Percentiles rank a stretch among this genome's conserved stretches.
These are phyloP conservation scores for Coniophora puteana DNA, from an alignment of 1,284 basidiomycete genomes.

Conservation along the genomic window DNA sequence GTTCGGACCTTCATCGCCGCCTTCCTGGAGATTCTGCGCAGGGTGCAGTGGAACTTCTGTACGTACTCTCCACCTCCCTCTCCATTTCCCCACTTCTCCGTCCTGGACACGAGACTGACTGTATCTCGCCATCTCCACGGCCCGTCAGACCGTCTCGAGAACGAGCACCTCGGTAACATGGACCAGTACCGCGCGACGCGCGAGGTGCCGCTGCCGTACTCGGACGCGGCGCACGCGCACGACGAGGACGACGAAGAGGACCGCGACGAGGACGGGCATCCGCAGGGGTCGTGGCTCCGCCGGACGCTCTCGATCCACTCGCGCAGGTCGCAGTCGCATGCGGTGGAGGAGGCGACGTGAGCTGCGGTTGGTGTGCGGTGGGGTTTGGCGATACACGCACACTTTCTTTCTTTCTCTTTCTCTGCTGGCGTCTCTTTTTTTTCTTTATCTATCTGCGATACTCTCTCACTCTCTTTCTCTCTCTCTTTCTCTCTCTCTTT, in stretches of 20 bases:
- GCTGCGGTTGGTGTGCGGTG: too few relatives aligned
- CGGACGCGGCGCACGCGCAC: constrained; percentile 25
- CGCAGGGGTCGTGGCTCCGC: neutral
- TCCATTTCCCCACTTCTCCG: constrained; percentile 6
- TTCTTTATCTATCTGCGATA: too few relatives aligned
- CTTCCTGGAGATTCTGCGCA: constrained; percentile 74
- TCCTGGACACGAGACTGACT: constrained; percentile 1
- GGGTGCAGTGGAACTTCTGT: constrained; percentile 95
- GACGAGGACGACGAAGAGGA: constrained; percentile 35
- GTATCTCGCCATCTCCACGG: constrained; percentile 7
- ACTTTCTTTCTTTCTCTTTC: too few relatives aligned
- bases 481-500: too few relatives aligned
- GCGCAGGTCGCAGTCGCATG: neutral
- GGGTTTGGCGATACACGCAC: too few relatives aligned
- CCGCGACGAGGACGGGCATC: constrained; percentile 21
- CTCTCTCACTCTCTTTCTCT: too few relatives aligned
- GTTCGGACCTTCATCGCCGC: constrained; percentile 69
- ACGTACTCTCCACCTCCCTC: constrained; percentile 22
- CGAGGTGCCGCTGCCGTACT: constrained; percentile 76
- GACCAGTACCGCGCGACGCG: constrained; percentile 82
- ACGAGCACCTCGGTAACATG: constrained; percentile 83
- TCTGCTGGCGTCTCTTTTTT: too few relatives aligned
- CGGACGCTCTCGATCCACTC: neutral
- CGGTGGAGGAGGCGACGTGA: too few relatives aligned
- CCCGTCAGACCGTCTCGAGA: constrained; percentile 71